Conservation (phyloP, 805 yeast genomes). For the Saturnispora hagleri region DNA sequence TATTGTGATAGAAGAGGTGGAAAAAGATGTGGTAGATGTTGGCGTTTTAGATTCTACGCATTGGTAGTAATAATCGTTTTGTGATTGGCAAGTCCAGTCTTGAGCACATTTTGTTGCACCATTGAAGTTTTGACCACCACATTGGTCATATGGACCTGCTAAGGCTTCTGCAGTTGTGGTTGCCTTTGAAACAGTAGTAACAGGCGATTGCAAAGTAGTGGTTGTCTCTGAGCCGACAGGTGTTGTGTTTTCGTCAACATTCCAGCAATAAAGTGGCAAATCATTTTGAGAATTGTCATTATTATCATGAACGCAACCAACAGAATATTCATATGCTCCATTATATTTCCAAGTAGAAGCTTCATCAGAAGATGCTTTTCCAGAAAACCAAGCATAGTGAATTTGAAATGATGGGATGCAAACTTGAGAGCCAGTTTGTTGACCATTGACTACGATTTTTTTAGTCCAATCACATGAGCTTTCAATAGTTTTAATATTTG, state of each 20-base stretch:
- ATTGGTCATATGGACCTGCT: not conserved
- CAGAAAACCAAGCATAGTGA: slow-evolving; percentile 27
- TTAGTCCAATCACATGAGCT: slow-evolving; percentile 24
- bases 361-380: slow-evolving; percentile 12
- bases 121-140: slow-evolving; percentile 8
- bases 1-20: slow-evolving; percentile 1
- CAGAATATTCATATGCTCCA: slow-evolving; percentile 19
- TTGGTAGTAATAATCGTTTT: slow-evolving; percentile 18
- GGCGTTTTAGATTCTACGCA: slow-evolving; percentile 13
- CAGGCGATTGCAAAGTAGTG: not conserved
- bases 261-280: slow-evolving; percentile 21
- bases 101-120: slow-evolving; percentile 17
- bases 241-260: not conserved
- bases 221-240: not conserved
- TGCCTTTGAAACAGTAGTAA: not conserved
- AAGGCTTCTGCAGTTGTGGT: not conserved
- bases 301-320: slow-evolving; percentile 23
- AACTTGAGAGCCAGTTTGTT: slow-evolving; percentile 7
- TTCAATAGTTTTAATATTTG: slow-evolving; percentile 14
- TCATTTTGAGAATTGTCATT: slow-evolving; percentile 23
- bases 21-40: slow-evolving; percentile 4
- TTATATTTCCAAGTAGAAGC: slow-evolving; percentile 12
- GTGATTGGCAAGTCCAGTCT: slow-evolving; percentile 16
- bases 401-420: slow-evolving; percentile 25
- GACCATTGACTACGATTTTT: slow-evolving; percentile 20